These are phyloP conservation scores for Leccinum arenicola DNA, from an alignment of 768 basidiomycete species.

Conservation along the genomic window DNA sequence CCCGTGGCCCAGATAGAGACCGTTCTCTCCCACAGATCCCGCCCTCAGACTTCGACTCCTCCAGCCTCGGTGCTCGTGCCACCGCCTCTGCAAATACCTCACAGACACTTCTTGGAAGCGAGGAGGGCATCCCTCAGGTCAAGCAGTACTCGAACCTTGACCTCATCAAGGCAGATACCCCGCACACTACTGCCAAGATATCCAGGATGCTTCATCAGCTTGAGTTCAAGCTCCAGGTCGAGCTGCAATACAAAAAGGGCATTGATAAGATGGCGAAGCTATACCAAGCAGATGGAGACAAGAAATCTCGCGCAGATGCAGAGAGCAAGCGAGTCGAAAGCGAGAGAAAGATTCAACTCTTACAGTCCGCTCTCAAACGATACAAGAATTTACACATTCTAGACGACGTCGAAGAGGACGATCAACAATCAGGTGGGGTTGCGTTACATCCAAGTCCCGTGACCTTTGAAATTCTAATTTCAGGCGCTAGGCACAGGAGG, in stretches of 20 bases:
- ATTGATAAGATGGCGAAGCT: constrained; percentile 99
- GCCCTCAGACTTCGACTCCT: constrained; percentile 45
- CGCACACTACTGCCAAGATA: constrained; percentile 94
- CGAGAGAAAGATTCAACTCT: constrained; percentile 92
- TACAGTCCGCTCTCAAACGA: constrained; percentile 88
- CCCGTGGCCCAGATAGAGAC: constrained; percentile 29
- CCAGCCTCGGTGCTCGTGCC: constrained; percentile 31
- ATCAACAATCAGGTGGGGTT: constrained; percentile 58
- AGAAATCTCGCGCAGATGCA: constrained; percentile 90
- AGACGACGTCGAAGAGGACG: constrained; percentile 86
- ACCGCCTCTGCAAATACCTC: constrained; percentile 40
- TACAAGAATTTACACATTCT: constrained; percentile 96
- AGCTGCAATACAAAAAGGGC: constrained; percentile 96
- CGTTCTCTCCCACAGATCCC: constrained; percentile 46
- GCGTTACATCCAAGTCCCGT: background rate
- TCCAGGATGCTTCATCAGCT: constrained; percentile 97
- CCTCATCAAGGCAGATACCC: constrained; percentile 96
- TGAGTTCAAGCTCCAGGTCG: constrained; percentile 98
- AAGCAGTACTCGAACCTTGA: constrained; percentile 85
- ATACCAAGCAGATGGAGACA: constrained; percentile 96
- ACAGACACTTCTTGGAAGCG: constrained; percentile 38
- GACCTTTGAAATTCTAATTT: constrained; percentile 26
- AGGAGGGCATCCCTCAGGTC: constrained; percentile 42
- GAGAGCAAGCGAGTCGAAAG: constrained; percentile 93
- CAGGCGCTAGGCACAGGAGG: constrained; percentile 56